phyloP scores from a whole-genome alignment of 495 filamentous ascomycete genomes.

The Xanthoparmelia taractica region DNA sequence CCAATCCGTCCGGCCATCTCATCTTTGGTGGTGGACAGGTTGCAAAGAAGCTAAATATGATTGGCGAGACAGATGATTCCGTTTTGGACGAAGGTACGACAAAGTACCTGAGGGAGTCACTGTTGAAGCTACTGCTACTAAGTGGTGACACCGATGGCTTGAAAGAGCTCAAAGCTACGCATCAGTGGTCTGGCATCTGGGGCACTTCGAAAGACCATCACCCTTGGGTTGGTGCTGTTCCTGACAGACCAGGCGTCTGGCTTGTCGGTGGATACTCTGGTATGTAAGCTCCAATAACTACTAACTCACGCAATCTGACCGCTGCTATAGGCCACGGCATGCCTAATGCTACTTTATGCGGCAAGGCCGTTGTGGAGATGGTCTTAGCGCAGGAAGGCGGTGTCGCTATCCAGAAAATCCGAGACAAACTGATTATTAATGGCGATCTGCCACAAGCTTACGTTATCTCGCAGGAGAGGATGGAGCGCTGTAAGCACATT shows the following conservation, averaged over 20 bases:
- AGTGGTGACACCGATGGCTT: constrained; percentile 35
- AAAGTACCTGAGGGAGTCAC: constrained; percentile 41
- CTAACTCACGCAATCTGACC: too few species aligned
- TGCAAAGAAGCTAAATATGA: constrained; percentile 39
- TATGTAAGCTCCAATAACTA: neutral
- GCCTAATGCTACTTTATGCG: constrained; percentile 66
- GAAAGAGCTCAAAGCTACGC: constrained; percentile 42
- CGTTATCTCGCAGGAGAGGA: constrained; percentile 18
- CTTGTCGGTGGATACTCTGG: constrained; percentile 56
- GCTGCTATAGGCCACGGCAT: constrained; percentile 56
- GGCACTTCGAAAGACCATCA: constrained; percentile 61
- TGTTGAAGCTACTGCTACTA: constrained; percentile 35
- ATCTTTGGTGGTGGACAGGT: constrained; percentile 59
- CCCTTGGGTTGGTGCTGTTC: constrained; percentile 61
- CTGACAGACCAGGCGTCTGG: constrained; percentile 43
- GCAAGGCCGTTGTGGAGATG: constrained; percentile 58
- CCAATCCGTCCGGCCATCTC: constrained; percentile 44
- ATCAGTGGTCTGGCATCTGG: constrained; percentile 80
- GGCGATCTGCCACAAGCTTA: constrained; percentile 26
- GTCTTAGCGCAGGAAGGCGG: constrained; percentile 38
- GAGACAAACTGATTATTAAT: constrained; percentile 30
- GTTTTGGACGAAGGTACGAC: constrained; percentile 46
- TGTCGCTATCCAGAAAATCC: constrained; percentile 21
- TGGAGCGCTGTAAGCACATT: constrained; percentile 16
- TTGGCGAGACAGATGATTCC: constrained; percentile 52